Base-by-base conservation (phyloP, 2,329 filamentous ascomycete species). In the Fusarium haematococcum region DNA sequence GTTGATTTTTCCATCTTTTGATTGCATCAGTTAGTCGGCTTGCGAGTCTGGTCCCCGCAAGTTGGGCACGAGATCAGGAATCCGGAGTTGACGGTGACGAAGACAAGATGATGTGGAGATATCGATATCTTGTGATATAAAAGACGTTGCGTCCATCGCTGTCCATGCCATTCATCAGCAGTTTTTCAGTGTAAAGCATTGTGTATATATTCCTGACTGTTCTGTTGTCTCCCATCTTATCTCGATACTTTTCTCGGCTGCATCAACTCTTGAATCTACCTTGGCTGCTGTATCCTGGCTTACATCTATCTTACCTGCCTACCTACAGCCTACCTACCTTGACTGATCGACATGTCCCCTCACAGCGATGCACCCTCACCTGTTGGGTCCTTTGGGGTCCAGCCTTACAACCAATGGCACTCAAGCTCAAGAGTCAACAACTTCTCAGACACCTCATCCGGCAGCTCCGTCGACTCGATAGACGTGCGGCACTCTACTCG, bases 381-480 rank as follows among this genome's bases (percentile, higher is more conserved):
- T 35, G 58, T 67, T 62, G 71, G 70, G 20, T 68, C 74, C 13
- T 70, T 78, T 13, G 50, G 54, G 16, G 48, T 58, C 56, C 65
- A 63, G n/a, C 52, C 57, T 63, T 81, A 82, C 65, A 69, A 78
- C 30, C 81, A 83, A 77, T 81, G 82, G 60, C 73, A 81, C 43
- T 58, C 70, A 62, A 60, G 54, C 6, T 48, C 58, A 23, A 41
- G 23, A 54, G 75, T 75, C 18, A 75, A 70, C 41, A 78, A 75
- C 63, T 73, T 81, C 63, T 73, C 75, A 39, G 81, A 81, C 54
- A 71, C 81, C 13, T 81, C 83, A 7, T 79, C 83, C 39, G 85
- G 83, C 78, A 67, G 67, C 65, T 86, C 85, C n/a, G 82, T 80
- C 71, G 84, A 81, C 78, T 83, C 83, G 7, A 65, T 84, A 54